phyloP scores from a whole-genome alignment of 176 grass and related monocot species.

The Aegilops speltoides region DNA sequence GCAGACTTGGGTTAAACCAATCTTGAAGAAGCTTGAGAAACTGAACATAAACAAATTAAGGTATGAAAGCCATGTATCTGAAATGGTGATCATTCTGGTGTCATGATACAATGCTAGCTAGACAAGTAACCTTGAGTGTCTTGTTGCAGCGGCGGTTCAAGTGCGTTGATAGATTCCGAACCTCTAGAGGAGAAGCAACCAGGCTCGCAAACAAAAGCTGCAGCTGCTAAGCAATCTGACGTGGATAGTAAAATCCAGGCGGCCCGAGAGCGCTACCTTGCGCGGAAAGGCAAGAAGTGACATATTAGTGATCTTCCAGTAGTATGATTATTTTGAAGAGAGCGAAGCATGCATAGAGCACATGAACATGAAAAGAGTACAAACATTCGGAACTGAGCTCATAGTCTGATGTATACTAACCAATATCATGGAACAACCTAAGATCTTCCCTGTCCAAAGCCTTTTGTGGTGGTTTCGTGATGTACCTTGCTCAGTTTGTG shows the following conservation, averaged over 20 bases:
- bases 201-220: neutral
- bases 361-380: neutral
- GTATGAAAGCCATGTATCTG: constrained; percentile 23
- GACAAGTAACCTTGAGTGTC: neutral
- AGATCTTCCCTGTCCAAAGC: neutral
- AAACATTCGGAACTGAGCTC: neutral
- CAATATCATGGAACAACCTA: neutral
- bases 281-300: constrained; percentile 80
- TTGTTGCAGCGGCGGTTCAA: constrained; percentile 65
- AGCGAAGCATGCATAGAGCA: neutral
- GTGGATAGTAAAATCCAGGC: constrained; percentile 90
- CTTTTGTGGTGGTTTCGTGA: neutral
- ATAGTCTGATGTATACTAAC: neutral
- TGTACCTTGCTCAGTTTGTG: neutral
- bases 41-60: constrained; percentile 79
- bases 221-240: constrained; percentile 51
- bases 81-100: neutral
- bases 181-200: constrained; percentile 18
- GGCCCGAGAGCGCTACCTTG: constrained; percentile 83
- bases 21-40: constrained; percentile 88
- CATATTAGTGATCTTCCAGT: neutral
- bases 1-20: constrained; percentile 70
- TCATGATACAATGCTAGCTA: neutral
- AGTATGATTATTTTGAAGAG: neutral
- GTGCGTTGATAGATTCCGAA: constrained; percentile 16